Percentiles rank a stretch among this genome's conserved stretches.
Evolutionary conservation across 495 filamentous ascomycete genomes (phyloP).

Genomic region (Penicillium dipodomyicola): DNA sequence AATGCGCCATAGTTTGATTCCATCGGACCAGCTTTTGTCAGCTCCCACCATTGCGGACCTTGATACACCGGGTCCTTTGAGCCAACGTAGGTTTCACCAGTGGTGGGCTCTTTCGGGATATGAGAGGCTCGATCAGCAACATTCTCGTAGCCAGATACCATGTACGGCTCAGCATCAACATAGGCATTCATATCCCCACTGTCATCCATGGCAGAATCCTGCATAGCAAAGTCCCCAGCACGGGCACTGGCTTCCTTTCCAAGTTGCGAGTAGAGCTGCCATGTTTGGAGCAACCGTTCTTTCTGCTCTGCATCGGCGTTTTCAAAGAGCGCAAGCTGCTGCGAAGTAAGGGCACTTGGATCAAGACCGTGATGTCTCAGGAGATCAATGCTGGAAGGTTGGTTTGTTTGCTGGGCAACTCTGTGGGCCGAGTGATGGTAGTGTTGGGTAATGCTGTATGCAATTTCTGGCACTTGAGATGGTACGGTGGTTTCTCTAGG

Average conservation of each 20-base stretch:
- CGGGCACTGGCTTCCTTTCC: constrained; percentile 15
- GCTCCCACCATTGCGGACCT: constrained; percentile 48
- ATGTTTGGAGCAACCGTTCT: constrained; percentile 61
- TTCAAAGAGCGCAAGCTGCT: constrained; percentile 62
- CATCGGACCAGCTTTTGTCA: constrained; percentile 45
- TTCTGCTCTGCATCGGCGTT: constrained; percentile 56
- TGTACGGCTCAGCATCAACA: constrained; percentile 66
- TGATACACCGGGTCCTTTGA: constrained; percentile 63
- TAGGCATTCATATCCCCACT: constrained; percentile 33
- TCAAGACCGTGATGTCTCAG: constrained; percentile 54
- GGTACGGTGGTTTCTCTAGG: constrained; percentile 11
- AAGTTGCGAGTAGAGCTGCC: constrained; percentile 55
- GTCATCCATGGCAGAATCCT: constrained; percentile 34
- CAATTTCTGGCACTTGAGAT: constrained; percentile 39
- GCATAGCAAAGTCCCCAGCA: constrained; percentile 52
- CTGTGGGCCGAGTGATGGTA: constrained; percentile 70
- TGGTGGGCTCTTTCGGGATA: constrained; percentile 30
- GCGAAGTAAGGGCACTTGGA: constrained; percentile 48
- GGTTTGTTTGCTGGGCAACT: constrained; percentile 18
- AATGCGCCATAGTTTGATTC: constrained; percentile 58
- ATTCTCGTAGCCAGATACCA: constrained; percentile 64
- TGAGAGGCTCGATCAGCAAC: constrained; percentile 33
- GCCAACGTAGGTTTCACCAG: constrained; percentile 49
- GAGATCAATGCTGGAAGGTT: constrained; percentile 22
- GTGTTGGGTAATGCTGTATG: constrained; percentile 70